A percentile compares a stretch with the other conserved stretches of the same genome.
Evolutionary conservation across 2,329 filamentous ascomycete genomes (phyloP).

Genomic region (Penicillium concentricum): DNA sequence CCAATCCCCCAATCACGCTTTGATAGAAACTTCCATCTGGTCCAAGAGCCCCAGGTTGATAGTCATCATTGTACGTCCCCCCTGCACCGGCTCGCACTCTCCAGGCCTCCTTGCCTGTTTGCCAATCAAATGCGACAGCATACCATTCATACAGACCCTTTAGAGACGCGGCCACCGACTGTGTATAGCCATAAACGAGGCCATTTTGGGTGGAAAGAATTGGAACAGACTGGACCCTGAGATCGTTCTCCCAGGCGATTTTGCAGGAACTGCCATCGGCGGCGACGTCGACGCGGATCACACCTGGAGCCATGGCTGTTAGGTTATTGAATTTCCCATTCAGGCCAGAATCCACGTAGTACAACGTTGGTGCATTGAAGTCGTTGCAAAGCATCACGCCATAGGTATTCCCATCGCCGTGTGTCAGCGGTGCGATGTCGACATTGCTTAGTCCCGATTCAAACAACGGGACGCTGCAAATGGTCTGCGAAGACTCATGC

Average conservation of each 20-base stretch:
- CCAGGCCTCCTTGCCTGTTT: background rate
- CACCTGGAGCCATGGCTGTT: background rate
- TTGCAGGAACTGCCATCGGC: background rate
- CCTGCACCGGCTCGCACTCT: background rate
- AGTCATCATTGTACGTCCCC: background rate
- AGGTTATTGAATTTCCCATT: background rate
- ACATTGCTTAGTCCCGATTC: background rate
- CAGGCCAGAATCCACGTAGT: background rate
- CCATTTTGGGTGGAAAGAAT: background rate
- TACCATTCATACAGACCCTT: background rate
- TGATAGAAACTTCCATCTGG: background rate
- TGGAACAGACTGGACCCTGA: background rate
- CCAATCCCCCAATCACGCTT: too few species aligned
- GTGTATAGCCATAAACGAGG: background rate
- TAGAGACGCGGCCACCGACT: background rate
- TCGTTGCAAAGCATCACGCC: background rate
- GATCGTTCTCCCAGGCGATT: background rate
- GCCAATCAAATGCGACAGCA: background rate
- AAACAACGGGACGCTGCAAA: background rate
- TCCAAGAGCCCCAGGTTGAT: background rate
- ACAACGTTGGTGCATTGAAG: background rate
- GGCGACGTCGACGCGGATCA: background rate
- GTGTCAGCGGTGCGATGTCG: background rate
- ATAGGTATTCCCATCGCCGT: background rate
- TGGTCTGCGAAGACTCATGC: background rate